These are phyloP conservation scores for Barnettozyma siamensis DNA, from an alignment of 805 yeast genomes.

Conservation along the genomic window DNA sequence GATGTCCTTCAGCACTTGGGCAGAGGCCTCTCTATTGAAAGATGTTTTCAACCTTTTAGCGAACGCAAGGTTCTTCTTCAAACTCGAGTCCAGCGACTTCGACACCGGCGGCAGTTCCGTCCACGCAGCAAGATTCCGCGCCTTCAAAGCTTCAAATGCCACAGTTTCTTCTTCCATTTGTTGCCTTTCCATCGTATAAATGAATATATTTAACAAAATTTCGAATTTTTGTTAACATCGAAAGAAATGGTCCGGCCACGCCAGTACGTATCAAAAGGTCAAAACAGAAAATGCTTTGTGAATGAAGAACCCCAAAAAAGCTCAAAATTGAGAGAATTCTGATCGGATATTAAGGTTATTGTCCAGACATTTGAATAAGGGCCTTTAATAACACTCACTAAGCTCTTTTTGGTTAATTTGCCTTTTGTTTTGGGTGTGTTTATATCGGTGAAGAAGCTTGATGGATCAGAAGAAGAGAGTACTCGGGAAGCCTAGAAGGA, in stretches of 20 bases:
- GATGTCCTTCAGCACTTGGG: slow-evolving; percentile 54
- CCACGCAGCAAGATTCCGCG: slow-evolving; percentile 20
- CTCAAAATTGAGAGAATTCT: too few species aligned
- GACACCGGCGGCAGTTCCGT: slow-evolving; percentile 12
- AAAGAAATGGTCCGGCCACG: background rate
- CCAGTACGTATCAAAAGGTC: background rate
- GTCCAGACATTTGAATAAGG: too few species aligned
- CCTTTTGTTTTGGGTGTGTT: too few species aligned
- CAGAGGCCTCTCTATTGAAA: slow-evolving; percentile 45
- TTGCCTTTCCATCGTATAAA: too few species aligned
- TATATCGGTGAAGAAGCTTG: background rate
- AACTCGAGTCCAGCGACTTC: slow-evolving; percentile 55
- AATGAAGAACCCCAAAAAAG: too few species aligned
- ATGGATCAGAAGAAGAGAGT: background rate
- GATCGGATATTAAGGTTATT: too few species aligned
- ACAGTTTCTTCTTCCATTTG: background rate
- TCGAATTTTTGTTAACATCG: background rate
- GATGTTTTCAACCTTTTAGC: slow-evolving; percentile 61
- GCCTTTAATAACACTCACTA: background rate
- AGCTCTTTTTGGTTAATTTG: background rate
- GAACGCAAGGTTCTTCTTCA: slow-evolving; percentile 78
- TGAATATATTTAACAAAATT: background rate
- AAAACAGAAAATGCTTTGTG: background rate
- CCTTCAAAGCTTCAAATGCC: slow-evolving; percentile 1
- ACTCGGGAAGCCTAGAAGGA: slow-evolving; percentile 5